Evolutionary conservation across 768 basidiomycete species (phyloP), one percentile per base, ranked within the genome.

Genomic region (Trametes punicea): DNA sequence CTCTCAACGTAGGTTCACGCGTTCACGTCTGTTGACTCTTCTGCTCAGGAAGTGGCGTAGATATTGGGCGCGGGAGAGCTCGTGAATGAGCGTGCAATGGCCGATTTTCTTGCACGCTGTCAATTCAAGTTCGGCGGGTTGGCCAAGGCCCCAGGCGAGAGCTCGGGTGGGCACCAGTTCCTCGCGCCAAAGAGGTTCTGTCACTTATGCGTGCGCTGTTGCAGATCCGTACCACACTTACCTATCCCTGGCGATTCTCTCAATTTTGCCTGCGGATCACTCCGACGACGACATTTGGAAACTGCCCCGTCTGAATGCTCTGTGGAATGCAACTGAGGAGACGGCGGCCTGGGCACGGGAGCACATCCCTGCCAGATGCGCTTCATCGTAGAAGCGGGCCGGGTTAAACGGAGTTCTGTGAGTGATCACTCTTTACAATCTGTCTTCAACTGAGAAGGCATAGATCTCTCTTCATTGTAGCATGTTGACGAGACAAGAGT

Each of bases 161-260:
- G 75, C 60, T 85, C 95, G 55, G 93, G 93, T 93, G 55, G 58
- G 75, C 55, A 10, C 18, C 15, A 20, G 33, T 53, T 4, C 5
- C 16, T 21, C 23, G 6, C 40, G 11, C 21, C 4, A 20, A 4
- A 20, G n/a, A 8, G 11, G 4, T 6, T 23, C 20, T 8, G 5
- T 8, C 11, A 23, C 40, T n/a, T 11, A 41, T 21, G 31, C 31
- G 18, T 18, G 36, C 16, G 13, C 10, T 41, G 57, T 29, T 9
- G 21, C 65, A 88, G 96, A 99, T 74, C 93, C 96, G 0, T 96
- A 93, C 66, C 96, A 99, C 64, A 97, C 95, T 0, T 98, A 98
- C 69, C 76, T 98, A 27, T 84, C 91, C 2, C 73, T 97, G 31
- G 94, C 96, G 0, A 87, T 90, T 0, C 64, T 95, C 18, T 77